These are phyloP conservation scores for Larix kaempferi DNA, from an alignment of 75 land plant species.

Conservation along the genomic window DNA sequence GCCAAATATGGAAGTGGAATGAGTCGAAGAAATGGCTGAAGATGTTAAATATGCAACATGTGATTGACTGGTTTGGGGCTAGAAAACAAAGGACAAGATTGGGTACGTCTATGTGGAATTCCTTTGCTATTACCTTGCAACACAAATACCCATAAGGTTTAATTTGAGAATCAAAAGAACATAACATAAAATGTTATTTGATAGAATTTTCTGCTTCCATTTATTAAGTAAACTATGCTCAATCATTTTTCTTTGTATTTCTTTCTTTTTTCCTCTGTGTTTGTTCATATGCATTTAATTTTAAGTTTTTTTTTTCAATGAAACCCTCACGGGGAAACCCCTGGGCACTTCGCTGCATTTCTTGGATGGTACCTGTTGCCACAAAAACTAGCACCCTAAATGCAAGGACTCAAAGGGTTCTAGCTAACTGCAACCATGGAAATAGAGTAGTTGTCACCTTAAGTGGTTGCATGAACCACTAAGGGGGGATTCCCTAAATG, in stretches of 20 bases:
- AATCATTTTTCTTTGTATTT: background rate
- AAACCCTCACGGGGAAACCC: no score
- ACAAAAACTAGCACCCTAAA: no score
- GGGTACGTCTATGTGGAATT: slow-evolving; percentile 1
- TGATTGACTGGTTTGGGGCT: slow-evolving; percentile 5
- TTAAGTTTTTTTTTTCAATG: no score
- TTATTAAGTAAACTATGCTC: background rate
- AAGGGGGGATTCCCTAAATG: no score
- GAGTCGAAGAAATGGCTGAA: slow-evolving; percentile 7
- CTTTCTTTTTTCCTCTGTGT: background rate
- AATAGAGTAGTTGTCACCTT: no score
- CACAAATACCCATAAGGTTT: no score
- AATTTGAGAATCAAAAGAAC: background rate
- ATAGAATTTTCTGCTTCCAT: background rate
- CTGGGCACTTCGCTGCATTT: no score
- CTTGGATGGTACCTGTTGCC: no score
- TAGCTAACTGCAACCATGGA: no score
- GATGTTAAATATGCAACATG: slow-evolving; percentile 1
- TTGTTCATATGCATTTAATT: background rate
- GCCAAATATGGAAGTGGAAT: background rate
- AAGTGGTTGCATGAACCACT: no score
- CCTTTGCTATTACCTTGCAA: background rate
- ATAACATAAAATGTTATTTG: background rate
- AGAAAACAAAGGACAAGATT: background rate
- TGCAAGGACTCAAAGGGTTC: no score